Base-by-base conservation (phyloP, 139 green algal species). In the Bryopsis sp. region DNA sequence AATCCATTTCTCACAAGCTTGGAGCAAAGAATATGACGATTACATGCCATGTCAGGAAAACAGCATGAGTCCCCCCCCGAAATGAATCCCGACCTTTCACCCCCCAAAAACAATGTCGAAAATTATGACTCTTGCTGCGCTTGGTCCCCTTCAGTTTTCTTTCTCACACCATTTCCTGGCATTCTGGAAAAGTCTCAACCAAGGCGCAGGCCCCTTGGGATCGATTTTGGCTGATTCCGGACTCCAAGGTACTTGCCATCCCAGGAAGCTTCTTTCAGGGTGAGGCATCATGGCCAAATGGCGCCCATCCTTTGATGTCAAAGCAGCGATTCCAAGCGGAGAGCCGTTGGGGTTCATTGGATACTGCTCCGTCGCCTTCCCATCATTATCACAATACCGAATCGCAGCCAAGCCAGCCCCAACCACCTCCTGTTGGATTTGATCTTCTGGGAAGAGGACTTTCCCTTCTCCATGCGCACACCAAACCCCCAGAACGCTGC, bases 211-310 rank as follows among this genome's bases (percentile, higher is more conserved):
- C 2, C 88, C 92, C 32, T 87, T 81, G 50, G 71, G 68, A 8
- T 87, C 58, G 31, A 95, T 39, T 2, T 80, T 80, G 29, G 81
- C 29, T 7, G 82, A 72, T 11, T 70, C 22, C 0, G 86, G 86
- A 57, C 70, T 64, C 80, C 81, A 93, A 1, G 89, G 91, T 67
- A 95, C 68, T 83, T 98, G 94, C 94, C 94, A 99, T 24, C 79
- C 85, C 3, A 98, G 71, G 84, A 94, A 98, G 78, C 87, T 93
- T 48, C 94, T 81, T 84, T 99, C 94, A 0, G 94, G 94, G 79
- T 99, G 94, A 0, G 94, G 94, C 94, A 99, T 99, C 84, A 99
- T 94, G 19, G 94, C 94, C 67, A 99, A 80, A 82, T 99, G 94
- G 29, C 94, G 88, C 2, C 94, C 94, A 74, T 97, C 72, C 2